Base-by-base conservation (phyloP, 2,329 filamentous ascomycete genomes). In the Colletotrichum orbiculare region DNA sequence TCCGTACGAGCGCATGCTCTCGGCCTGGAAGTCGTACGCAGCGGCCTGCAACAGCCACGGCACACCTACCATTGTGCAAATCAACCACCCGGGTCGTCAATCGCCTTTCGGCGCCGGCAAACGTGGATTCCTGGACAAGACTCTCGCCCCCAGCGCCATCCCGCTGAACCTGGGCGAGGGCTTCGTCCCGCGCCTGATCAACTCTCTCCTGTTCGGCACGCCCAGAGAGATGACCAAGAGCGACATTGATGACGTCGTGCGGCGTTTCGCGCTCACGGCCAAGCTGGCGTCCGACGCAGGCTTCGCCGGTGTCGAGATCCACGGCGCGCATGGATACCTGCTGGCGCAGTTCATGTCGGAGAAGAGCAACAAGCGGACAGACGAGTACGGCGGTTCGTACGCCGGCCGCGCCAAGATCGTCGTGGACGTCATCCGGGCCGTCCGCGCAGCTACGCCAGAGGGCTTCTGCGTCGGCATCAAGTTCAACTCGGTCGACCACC, bases 401-500 rank as follows among this genome's bases (percentile, higher is more conserved):
- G 73, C 73, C 46, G 84, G 82, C 39, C 76, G 86, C 2, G 80
- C 81, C 42, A 78, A 81, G 37, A 76, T 88, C 35, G 77, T 87
- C 1, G 74, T 83, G 1, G 85, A 88, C 43, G 77, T 88, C 48
- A 77, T 83, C 13, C 73, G 77, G 43, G 79, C 78, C 0, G 74
- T 83, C 3, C 75, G 79, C 1, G 75, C 69, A 3, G 78, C 67
- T 2, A 78, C 79, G 3, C 76, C 74, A 2, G 63, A 67, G 7
- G 69, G 49, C 1, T 86, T 88, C 66, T 81, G 81, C 42, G 77
- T 88, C 8, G 83, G 82, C 3, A 75, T 87, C 62, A 86, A 88
- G 75, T 70, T 88, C 52, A 88, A 88, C 73, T 84, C 82, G 38
- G 85, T 84, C 0, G 86, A 90, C 67, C 84, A 85, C 68, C 84